Base-by-base conservation (phyloP, 495 filamentous ascomycete species). In the Aspergillus olivimuriae region DNA sequence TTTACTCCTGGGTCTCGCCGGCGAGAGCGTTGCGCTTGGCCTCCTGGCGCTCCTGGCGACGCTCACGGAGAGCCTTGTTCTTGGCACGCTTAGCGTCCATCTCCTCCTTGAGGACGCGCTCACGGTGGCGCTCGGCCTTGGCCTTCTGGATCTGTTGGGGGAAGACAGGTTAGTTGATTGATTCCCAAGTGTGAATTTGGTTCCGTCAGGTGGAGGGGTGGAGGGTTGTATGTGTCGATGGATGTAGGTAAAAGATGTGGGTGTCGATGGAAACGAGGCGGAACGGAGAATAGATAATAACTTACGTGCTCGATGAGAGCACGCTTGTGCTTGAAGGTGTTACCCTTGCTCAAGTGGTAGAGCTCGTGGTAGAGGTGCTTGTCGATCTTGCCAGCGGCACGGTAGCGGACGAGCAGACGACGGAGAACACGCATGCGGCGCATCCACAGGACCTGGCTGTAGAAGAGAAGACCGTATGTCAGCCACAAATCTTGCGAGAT, bases 261-360 rank as follows among this genome's bases (percentile, higher is more conserved):
- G 41, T 11, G 17, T 17, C 22, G 14, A 41, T 12, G 21, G 9
- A 39, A 7, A 24, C 19, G 21, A 8, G 5, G 17, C 20, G 16
- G 34, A 10, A 18, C 31, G 12, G 34, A 18, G 44, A 17, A 43
- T n/a, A 61, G 46, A n/a, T n/a, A n/a, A n/a, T n/a, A n/a, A 89
- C 92, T 65, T 87, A 98, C 92, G 77, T 98, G 92, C 78, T 99
- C 92, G 67, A 99, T 88, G 57, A 99, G 83, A 52, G 87, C 92
- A 65, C 92, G 85, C 88, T 95, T 99, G 84, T 99, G 92, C 89
- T 99, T 99, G 85, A 99, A 99, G 68, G 92, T 91, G 83, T 99
- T 99, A 94, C 92, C 92, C 89, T 99, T 99, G 83, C 84, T 86
- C 60, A 94, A 75, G 72, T 95, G 90, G 80, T 99, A 99, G 52